Evolutionary conservation across 352 stramenopile species (phyloP).

Genomic region (Globisporangium echinulatum): DNA sequence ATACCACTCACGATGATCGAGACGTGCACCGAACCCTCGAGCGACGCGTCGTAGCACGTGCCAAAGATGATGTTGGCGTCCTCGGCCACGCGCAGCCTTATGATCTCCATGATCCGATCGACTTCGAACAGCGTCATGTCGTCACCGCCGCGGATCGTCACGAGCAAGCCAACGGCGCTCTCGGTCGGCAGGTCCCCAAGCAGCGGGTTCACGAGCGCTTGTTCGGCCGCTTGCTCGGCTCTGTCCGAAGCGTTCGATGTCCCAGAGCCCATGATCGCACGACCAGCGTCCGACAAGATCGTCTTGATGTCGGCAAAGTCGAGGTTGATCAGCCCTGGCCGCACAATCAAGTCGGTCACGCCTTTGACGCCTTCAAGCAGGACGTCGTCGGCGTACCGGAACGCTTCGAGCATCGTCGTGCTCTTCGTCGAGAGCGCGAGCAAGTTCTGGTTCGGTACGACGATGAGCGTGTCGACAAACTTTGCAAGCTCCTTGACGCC

Average conservation of each 20-base stretch:
- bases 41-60: slow-evolving; percentile 80
- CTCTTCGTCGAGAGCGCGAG: slow-evolving; percentile 89
- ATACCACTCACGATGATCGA: slow-evolving; percentile 88
- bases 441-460: slow-evolving; percentile 96
- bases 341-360: slow-evolving; percentile 95
- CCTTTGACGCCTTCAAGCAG: slow-evolving; percentile 93
- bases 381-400: slow-evolving; percentile 93
- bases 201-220: slow-evolving; percentile 93
- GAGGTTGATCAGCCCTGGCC: slow-evolving; percentile 95
- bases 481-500: slow-evolving; percentile 90
- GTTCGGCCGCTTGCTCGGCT: slow-evolving; percentile 87
- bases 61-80: slow-evolving; percentile 89
- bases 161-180: slow-evolving; percentile 90
- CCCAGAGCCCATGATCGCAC: slow-evolving; percentile 95
- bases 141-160: slow-evolving; percentile 93
- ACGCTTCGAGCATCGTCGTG: slow-evolving; percentile 92
- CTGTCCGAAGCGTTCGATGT: slow-evolving; percentile 60
- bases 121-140: slow-evolving; percentile 93
- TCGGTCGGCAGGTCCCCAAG: slow-evolving; percentile 92
- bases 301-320: slow-evolving; percentile 97
- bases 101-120: slow-evolving; percentile 86
- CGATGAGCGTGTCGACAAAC: slow-evolving; percentile 94
- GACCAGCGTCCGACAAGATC: slow-evolving; percentile 92
- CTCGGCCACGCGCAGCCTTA: slow-evolving; percentile 66
- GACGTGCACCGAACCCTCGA: slow-evolving; percentile 76